Evolutionary conservation across 176 grass and related monocot species (phyloP).

Genomic region (Aegilops longissima): DNA sequence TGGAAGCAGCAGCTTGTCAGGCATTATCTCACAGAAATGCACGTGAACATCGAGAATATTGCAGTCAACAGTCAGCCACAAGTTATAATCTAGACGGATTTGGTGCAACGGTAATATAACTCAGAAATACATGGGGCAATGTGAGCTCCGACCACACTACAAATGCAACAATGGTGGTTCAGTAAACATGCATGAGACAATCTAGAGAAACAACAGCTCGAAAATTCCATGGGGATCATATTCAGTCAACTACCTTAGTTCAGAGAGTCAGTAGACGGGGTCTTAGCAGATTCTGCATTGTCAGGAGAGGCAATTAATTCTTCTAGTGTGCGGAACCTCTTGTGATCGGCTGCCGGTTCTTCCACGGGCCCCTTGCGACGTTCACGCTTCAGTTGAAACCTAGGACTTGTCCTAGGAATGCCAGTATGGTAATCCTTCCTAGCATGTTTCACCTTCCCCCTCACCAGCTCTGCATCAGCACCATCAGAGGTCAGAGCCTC

Average conservation of each 20-base stretch:
- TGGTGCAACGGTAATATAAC: background rate
- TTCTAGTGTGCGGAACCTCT: background rate
- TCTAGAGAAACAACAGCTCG: background rate
- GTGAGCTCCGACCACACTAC: background rate
- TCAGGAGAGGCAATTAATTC: background rate
- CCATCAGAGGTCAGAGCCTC: background rate
- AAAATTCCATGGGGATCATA: background rate
- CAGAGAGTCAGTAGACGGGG: background rate
- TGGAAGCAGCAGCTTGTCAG: too few species aligned
- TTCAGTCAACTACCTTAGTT: background rate
- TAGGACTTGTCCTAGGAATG: background rate
- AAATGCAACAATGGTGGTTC: background rate
- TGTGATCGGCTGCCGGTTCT: background rate
- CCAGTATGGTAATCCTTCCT: background rate
- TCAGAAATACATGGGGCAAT: background rate
- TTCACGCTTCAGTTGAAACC: background rate
- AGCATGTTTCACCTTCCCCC: background rate
- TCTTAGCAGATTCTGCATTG: background rate
- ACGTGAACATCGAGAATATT: too few species aligned
- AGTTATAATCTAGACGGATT: too few species aligned
- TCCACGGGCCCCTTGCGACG: background rate
- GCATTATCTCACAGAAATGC: too few species aligned
- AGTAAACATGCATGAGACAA: background rate
- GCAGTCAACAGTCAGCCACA: too few species aligned
- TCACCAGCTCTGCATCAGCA: background rate